Evolutionary conservation across 108 stramenopile genomes (phyloP).

Genomic region (Cyclotella choctawhatcheeana): DNA sequence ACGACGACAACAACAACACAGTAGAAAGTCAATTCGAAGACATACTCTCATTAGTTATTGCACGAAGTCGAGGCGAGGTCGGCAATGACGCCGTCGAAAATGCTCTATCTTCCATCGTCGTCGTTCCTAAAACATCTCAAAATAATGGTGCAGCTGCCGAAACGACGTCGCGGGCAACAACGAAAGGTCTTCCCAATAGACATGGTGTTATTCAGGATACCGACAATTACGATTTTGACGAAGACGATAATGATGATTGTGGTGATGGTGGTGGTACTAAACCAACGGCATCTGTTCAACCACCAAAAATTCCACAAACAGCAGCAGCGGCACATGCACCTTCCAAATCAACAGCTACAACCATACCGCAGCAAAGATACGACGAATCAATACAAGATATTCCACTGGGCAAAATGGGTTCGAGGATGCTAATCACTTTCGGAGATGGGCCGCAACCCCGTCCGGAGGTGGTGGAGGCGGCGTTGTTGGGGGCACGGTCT

Average conservation of each 20-base stretch:
- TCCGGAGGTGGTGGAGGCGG: slow-evolving; percentile 56
- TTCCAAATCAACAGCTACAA: no score
- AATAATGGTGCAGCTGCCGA: neutral
- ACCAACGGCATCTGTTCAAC: neutral
- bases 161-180: neutral
- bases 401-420: slow-evolving; percentile 74
- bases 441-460: slow-evolving; percentile 72
- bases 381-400: slow-evolving; percentile 54
- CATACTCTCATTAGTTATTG: slow-evolving; percentile 57
- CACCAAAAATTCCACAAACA: slow-evolving; percentile 18
- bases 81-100: slow-evolving; percentile 65
- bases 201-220: slow-evolving; percentile 29
- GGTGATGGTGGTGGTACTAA: slow-evolving; percentile 31
- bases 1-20: no score
- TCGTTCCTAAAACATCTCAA: neutral
- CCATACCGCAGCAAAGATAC: neutral
- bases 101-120: slow-evolving; percentile 56
- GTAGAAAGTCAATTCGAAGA: slow-evolving; percentile 57
- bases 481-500: slow-evolving; percentile 66
- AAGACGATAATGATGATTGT: slow-evolving; percentile 53
- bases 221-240: slow-evolving; percentile 53
- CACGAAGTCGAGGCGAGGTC: slow-evolving; percentile 63
- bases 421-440: slow-evolving; percentile 81
- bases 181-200: neutral
- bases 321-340: neutral